A percentile compares a stretch with the other conserved stretches of the same genome.
Evolutionary conservation across 169 alveolate genomes (phyloP).

Genomic region (Plasmodium adleri): DNA sequence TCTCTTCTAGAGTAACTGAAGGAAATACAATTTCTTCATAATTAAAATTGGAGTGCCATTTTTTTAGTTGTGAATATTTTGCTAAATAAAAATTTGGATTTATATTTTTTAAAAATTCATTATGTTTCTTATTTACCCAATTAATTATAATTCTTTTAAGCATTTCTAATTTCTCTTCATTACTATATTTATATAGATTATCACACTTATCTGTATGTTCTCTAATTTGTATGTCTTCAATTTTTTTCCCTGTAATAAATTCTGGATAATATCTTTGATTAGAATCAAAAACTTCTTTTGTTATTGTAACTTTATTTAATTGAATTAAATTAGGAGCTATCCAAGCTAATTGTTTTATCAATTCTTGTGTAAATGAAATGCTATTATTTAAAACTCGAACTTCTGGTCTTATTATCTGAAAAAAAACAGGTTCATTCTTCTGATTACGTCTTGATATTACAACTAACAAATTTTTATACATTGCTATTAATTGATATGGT

Average conservation of each 20-base stretch:
- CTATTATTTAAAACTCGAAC: conserved; percentile 16
- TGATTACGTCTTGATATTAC: conserved; percentile 62
- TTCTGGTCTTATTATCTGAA: conserved; percentile 53
- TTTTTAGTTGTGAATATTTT: conserved; percentile 66
- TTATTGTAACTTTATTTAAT: conserved; percentile 62
- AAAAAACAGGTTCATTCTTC: conserved; percentile 58
- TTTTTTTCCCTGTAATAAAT: conserved; percentile 57
- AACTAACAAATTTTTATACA: conserved; percentile 32
- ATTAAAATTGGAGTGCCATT: conserved; percentile 73
- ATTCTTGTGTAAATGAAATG: conserved; percentile 24
- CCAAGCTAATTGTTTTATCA: conserved; percentile 69
- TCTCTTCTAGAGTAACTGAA: conserved; percentile 49
- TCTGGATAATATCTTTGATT: conserved; percentile 42
- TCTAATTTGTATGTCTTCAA: conserved; percentile 76
- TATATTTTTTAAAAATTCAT: conserved; percentile 59
- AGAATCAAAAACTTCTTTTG: conserved; percentile 58
- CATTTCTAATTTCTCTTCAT: conserved; percentile 60
- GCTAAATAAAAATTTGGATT: conserved; percentile 62
- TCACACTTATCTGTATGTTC: conserved; percentile 56
- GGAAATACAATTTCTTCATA: conserved; percentile 60
- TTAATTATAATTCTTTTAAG: conserved; percentile 49
- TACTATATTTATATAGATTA: conserved; percentile 56
- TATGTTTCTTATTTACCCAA: conserved; percentile 75
- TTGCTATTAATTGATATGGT: conserved; percentile 19
- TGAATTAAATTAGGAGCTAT: conserved; percentile 71